Evolutionary conservation across 345 rosid genomes (phyloP).

Genomic region (Nasturtium officinale): DNA sequence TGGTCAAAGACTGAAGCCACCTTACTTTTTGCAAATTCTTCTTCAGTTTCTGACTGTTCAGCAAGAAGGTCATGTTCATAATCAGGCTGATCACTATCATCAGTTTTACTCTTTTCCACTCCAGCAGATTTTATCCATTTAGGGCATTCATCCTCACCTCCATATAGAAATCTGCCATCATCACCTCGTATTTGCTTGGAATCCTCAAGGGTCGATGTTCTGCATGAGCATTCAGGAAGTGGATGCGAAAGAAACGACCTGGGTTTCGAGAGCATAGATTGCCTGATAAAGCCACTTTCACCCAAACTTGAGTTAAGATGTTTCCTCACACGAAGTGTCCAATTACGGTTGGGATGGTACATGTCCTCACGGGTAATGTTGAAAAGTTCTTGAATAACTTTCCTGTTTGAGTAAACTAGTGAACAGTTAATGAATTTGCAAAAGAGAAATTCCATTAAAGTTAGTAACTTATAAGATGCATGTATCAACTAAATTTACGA

Average conservation of each 20-base stretch:
- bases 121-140: slow-evolving; percentile 76
- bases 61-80: slow-evolving; percentile 52
- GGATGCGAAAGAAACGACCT: slow-evolving; percentile 81
- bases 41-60: slow-evolving; percentile 63
- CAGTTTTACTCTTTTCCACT: slow-evolving; percentile 44
- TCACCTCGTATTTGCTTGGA: slow-evolving; percentile 42
- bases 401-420: slow-evolving; percentile 54
- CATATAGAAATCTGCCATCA: slow-evolving; percentile 57
- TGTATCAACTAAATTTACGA: slow-evolving; percentile 8
- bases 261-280: slow-evolving; percentile 69
- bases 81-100: slow-evolving; percentile 58
- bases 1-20: slow-evolving; percentile 56
- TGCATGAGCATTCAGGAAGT: slow-evolving; percentile 95
- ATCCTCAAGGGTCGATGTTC: slow-evolving; percentile 54
- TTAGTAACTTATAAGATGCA: neutral
- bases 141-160: slow-evolving; percentile 91
- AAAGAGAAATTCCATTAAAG: slow-evolving; percentile 7
- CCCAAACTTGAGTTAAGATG: slow-evolving; percentile 86
- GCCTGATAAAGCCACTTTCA: slow-evolving; percentile 73
- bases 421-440: slow-evolving; percentile 5
- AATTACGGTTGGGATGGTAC: slow-evolving; percentile 76
- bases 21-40: slow-evolving; percentile 48
- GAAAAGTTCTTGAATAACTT: slow-evolving; percentile 61
- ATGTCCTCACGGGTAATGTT: slow-evolving; percentile 61
- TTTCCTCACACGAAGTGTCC: slow-evolving; percentile 72